phyloP scores from a whole-genome alignment of 495 filamentous ascomycete species.

The Penicillium canariense region DNA sequence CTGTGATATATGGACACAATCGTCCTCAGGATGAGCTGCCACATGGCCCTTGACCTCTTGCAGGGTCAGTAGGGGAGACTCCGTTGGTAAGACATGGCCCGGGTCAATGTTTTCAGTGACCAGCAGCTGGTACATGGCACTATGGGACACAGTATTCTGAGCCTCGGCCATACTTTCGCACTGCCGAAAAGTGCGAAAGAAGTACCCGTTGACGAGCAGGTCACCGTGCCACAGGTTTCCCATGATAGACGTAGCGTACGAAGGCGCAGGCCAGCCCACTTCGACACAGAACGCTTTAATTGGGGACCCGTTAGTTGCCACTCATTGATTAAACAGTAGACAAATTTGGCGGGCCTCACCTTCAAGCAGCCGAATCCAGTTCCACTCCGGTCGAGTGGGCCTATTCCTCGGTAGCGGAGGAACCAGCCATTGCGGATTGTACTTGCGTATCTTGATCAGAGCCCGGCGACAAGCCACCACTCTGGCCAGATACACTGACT shows the following conservation, averaged over 20 bases:
- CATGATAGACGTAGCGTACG: constrained; percentile 5
- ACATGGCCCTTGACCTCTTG: neutral
- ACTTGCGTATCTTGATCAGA: constrained; percentile 20
- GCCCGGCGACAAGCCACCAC: constrained; percentile 28
- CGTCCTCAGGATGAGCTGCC: neutral
- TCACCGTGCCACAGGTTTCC: constrained; percentile 24
- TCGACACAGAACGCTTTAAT: constrained; percentile 26
- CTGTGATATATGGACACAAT: neutral
- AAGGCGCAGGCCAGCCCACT: constrained; percentile 14
- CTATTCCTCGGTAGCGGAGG: constrained; percentile 26
- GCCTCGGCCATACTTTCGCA: constrained; percentile 16
- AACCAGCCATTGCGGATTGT: constrained; percentile 25
- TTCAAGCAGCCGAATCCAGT: constrained; percentile 30
- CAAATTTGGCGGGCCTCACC: constrained; percentile 20
- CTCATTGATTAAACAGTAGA: too few species aligned
- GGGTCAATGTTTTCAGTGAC: constrained; percentile 1
- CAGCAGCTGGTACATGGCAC: constrained; percentile 26
- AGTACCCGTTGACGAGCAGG: constrained; percentile 13
- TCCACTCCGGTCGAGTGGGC: constrained; percentile 18
- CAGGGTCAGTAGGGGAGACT: neutral
- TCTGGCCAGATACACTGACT: constrained; percentile 17
- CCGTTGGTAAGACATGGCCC: neutral
- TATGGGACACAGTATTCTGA: constrained; percentile 29
- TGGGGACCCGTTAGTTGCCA: neutral
- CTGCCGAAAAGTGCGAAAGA: constrained; percentile 13